Base-by-base conservation (phyloP, 208 protist species). In the Trypanosoma caninum region DNA sequence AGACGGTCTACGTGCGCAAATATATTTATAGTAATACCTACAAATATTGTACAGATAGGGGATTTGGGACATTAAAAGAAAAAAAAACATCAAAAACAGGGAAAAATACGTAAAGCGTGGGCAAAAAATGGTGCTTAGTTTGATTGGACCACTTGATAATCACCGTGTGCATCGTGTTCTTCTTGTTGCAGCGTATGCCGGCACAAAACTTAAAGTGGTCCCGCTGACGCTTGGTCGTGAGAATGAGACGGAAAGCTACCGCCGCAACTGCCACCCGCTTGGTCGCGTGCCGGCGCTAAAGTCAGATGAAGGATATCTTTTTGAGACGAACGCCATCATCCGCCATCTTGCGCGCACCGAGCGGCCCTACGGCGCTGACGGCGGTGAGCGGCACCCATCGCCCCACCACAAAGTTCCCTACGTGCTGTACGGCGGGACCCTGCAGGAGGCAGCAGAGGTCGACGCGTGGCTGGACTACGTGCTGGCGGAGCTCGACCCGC, bases 401-500 rank as follows among this genome's bases (percentile, higher is more conserved):
- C 79, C 78, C n/a, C 69, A 89, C 46, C 82, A 82, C 51, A 50
- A 70, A 0, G 60, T 89, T 3, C 73, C 63, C 18, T 88, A 89
- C 52, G 69, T 74, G 27, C 66, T 94, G 59, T 91, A 90, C 54
- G 87, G 87, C 30, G 68, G 80, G 55, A 87, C 63, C 16, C 53
- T 78, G 14, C 50, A 74, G 0, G 84, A 94, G 63, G 73, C 70
- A 44, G 74, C 76, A 18, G 68, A 81, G 60, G 79, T 91, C 16
- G 87, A 94, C 71, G 70, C 69, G 52, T 94, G 87, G 87, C 53
- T 94, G 37, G 87, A 91, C 69, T 94, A 87, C 54, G 69, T 75
- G 1, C 20, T 74, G 22, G 77, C 56, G 16, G 73, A 74, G 50
- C 23, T 94, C 10, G 82, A 88, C 55, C 38, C 65, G 20, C 59